These are phyloP conservation scores for Mortierella alpina DNA, from an alignment of 192 early-diverging fungal genomes.

Conservation along the genomic window DNA sequence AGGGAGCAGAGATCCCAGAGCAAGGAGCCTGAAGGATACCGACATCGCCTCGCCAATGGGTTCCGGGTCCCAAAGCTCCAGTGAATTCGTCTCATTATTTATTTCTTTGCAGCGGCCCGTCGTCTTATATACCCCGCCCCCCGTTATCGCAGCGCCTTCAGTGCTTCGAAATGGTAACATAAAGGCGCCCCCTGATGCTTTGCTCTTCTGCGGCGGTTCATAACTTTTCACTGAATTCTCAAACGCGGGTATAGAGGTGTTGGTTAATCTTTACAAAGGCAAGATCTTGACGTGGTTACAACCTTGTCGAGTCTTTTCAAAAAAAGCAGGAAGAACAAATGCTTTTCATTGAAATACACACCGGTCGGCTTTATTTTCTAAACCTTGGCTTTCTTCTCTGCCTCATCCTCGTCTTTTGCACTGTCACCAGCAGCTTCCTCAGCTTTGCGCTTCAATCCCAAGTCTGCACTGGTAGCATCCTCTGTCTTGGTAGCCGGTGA, in stretches of 20 bases:
- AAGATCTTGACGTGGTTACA: no score
- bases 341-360: neutral
- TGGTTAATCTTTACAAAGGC: no score
- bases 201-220: no score
- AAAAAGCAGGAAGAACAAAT: neutral
- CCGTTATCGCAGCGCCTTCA: no score
- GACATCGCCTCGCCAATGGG: conserved; percentile 8
- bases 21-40: conserved; percentile 11
- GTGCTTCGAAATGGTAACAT: no score
- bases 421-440: conserved; percentile 17
- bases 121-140: no score
- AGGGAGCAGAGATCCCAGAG: no score
- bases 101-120: no score
- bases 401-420: conserved; percentile 10
- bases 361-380: conserved; percentile 2
- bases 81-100: neutral
- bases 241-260: no score
- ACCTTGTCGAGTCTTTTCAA: neutral
- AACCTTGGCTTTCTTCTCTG: conserved; percentile 40
- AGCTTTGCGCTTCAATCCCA: conserved; percentile 40
- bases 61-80: conserved; percentile 1
- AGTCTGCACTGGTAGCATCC: conserved; percentile 18
- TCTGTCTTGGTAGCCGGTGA: conserved; percentile 1
- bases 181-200: no score
- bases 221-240: no score